phyloP scores from a whole-genome alignment of 73 alveolate genomes.

The Chromera velia region DNA sequence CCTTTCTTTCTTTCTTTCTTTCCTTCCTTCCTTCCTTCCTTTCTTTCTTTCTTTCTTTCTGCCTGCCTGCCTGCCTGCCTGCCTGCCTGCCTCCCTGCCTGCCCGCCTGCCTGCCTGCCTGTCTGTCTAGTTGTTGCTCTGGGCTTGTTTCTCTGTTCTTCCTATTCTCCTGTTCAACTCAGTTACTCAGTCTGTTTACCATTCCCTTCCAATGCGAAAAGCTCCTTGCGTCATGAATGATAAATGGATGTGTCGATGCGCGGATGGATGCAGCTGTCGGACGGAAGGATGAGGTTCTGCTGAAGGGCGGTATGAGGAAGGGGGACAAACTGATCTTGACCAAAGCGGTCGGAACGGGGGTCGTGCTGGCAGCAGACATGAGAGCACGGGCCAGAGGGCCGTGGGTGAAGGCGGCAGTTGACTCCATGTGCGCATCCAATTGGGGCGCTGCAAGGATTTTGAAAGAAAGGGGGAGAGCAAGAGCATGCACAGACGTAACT shows the following conservation, averaged over 20 bases:
- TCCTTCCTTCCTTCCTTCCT: too few relatives aligned
- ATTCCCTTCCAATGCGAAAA: too few relatives aligned
- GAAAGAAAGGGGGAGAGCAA: background rate
- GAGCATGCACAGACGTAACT: constrained; percentile 50
- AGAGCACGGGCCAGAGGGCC: constrained; percentile 55
- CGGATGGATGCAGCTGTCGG: too few relatives aligned
- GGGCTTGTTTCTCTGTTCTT: background rate
- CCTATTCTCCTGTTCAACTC: background rate
- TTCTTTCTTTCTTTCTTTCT: too few relatives aligned
- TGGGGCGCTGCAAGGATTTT: background rate
- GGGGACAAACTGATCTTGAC: constrained; percentile 54
- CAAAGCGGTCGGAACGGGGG: constrained; percentile 57
- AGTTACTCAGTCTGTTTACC: background rate
- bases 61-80: too few relatives aligned
- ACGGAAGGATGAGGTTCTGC: constrained; percentile 1
- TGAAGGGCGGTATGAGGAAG: constrained; percentile 32
- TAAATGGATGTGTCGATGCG: too few relatives aligned
- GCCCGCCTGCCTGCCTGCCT: too few relatives aligned
- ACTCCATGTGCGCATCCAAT: background rate
- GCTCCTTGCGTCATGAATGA: too few relatives aligned
- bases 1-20: too few relatives aligned
- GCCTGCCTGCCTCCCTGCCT: too few relatives aligned
- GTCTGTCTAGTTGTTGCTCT: too few relatives aligned
- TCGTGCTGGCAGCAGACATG: constrained; percentile 54
- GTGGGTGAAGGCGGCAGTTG: background rate